phyloP scores from a whole-genome alignment of 2,329 filamentous ascomycete species.

The Lecanicillium sp. region DNA sequence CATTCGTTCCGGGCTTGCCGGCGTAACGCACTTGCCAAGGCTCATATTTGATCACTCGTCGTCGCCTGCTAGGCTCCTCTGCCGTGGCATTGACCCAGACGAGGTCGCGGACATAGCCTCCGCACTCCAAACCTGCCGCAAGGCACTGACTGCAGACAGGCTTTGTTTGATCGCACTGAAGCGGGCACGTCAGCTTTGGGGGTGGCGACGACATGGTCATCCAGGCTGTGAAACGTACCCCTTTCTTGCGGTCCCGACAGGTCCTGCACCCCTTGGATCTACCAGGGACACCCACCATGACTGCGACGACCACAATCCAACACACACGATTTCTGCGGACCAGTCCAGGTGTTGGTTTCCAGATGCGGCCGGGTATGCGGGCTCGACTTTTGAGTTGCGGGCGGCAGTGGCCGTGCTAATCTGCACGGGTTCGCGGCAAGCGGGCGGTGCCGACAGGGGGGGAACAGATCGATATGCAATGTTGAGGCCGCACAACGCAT shows the following conservation, averaged over 20 bases:
- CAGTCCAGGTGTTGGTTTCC: no score
- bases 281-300: conserved; percentile 7
- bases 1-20: neutral
- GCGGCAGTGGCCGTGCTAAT: no score
- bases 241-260: conserved; percentile 8
- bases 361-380: no score
- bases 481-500: no score
- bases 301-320: neutral
- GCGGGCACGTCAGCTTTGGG: neutral
- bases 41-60: neutral
- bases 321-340: no score
- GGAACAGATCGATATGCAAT: no score
- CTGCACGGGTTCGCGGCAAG: no score
- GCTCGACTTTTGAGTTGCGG: no score
- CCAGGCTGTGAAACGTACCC: neutral
- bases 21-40: conserved; percentile 10
- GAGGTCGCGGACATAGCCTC: conserved; percentile 6
- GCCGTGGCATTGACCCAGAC: conserved; percentile 11
- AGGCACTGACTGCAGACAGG: conserved; percentile 7
- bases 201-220: neutral
- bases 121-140: neutral
- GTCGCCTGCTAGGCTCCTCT: neutral
- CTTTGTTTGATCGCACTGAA: conserved; percentile 4
- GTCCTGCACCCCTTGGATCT: conserved; percentile 11
- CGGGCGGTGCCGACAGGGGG: no score